A percentile compares a stretch with the other conserved stretches of the same genome.
These are phyloP conservation scores for Heimioporus sp. DNA, from an alignment of 768 basidiomycete genomes.

Conservation along the genomic window DNA sequence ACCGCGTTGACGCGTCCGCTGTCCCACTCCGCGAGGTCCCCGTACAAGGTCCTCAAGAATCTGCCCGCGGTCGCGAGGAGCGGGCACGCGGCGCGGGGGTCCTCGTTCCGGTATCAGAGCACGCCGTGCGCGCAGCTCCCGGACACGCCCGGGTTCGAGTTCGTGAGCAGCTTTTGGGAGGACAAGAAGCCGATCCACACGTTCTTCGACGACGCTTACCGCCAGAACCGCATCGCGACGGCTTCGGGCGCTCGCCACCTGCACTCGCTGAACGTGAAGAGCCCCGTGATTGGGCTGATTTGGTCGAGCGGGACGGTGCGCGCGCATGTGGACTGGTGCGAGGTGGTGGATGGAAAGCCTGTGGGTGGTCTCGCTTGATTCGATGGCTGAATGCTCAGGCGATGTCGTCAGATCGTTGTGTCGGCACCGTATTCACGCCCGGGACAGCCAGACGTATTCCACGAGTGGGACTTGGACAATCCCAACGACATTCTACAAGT, in stretches of 20 bases:
- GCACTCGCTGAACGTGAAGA: constrained; percentile 42
- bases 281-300: constrained; percentile 52
- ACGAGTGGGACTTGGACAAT: constrained; percentile 48
- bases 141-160: constrained; percentile 48
- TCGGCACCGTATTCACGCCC: constrained; percentile 46
- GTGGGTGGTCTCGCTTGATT: constrained; percentile 26
- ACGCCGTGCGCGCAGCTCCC: constrained; percentile 49
- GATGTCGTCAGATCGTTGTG: constrained; percentile 39
- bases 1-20: constrained; percentile 36
- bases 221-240: constrained; percentile 58
- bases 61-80: constrained; percentile 35
- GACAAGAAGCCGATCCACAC: constrained; percentile 56
- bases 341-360: constrained; percentile 29
- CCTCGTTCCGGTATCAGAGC: constrained; percentile 51
- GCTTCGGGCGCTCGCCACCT: constrained; percentile 49
- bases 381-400: background rate
- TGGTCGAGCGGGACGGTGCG: constrained; percentile 52
- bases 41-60: constrained; percentile 47
- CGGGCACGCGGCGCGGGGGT: constrained; percentile 38
- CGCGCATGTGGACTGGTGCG: constrained; percentile 57
- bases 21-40: constrained; percentile 43
- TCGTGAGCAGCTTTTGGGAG: constrained; percentile 55
- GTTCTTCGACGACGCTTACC: constrained; percentile 50
- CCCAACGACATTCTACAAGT: constrained; percentile 47
- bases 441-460: constrained; percentile 31